phyloP scores from a whole-genome alignment of 2,329 filamentous ascomycete genomes.

The Teratosphaeria pseudoeucalypti region DNA sequence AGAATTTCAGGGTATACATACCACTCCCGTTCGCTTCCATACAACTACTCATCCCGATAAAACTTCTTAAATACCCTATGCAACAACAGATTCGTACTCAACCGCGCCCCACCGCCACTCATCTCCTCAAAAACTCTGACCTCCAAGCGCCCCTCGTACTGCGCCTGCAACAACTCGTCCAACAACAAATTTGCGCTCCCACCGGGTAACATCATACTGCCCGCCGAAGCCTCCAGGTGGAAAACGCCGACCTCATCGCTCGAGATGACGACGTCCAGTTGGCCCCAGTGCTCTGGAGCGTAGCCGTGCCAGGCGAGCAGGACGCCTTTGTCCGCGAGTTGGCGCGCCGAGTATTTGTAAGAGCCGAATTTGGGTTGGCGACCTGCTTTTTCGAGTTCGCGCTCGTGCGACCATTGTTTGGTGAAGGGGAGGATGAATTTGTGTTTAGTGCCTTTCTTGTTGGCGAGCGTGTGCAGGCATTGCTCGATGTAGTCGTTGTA shows the following conservation, averaged over 20 bases:
- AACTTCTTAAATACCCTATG: conserved; percentile 99
- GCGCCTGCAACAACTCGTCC: conserved; percentile 87
- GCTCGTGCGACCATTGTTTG: conserved; percentile 97
- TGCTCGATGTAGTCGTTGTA: conserved; percentile 99
- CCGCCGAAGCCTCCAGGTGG: conserved; percentile 78
- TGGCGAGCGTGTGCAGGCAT: conserved; percentile 92
- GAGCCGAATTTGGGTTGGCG: conserved; percentile 95
- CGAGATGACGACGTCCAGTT: conserved; percentile 86
- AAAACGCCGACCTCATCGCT: conserved; percentile 93
- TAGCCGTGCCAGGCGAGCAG: conserved; percentile 86
- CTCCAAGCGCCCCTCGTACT: conserved; percentile 94
- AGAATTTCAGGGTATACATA: no score
- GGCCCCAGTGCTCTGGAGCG: conserved; percentile 72
- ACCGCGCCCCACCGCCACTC: conserved; percentile 46
- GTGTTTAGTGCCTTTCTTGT: conserved; percentile 75
- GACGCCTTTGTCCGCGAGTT: conserved; percentile 85
- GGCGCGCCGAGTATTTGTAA: conserved; percentile 90
- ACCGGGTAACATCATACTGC: conserved; percentile 91
- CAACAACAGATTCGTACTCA: conserved; percentile 94
- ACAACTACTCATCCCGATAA: conserved; percentile 45
- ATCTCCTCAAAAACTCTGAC: conserved; percentile 79
- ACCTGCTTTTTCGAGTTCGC: conserved; percentile 83
- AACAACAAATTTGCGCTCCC: conserved; percentile 81
- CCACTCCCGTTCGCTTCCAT: no score
- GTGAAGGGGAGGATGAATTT: conserved; percentile 92